phyloP scores from a whole-genome alignment of 768 basidiomycete species.

The Lentinula aciculospora region DNA sequence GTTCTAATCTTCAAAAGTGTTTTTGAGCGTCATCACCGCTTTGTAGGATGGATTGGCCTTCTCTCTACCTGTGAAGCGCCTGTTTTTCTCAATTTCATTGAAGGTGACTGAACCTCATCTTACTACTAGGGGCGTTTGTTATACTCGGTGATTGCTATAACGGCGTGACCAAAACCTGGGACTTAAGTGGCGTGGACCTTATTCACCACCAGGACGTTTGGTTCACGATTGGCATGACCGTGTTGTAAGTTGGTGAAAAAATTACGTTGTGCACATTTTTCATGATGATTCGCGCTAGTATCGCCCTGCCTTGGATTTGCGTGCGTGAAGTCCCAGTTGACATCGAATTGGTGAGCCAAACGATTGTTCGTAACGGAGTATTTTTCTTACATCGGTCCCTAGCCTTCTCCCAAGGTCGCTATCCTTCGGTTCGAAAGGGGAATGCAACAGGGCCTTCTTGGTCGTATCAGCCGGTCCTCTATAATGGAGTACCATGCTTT shows the following conservation, averaged over 20 bases:
- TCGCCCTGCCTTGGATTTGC: slow-evolving; percentile 71
- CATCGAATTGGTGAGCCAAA: slow-evolving; percentile 61
- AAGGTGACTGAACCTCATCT: neutral
- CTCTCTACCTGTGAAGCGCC: slow-evolving; percentile 35
- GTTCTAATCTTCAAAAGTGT: slow-evolving; percentile 34
- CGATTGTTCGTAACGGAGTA: neutral
- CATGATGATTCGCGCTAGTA: slow-evolving; percentile 29
- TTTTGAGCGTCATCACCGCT: slow-evolving; percentile 77
- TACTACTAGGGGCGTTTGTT: slow-evolving; percentile 50
- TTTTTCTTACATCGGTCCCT: neutral
- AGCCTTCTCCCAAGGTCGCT: slow-evolving; percentile 79
- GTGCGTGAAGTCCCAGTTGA: slow-evolving; percentile 69
- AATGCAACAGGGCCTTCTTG: slow-evolving; percentile 79
- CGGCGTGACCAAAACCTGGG: slow-evolving; percentile 48
- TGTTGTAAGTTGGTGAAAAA: slow-evolving; percentile 43
- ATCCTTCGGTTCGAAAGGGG: slow-evolving; percentile 75
- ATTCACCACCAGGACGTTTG: slow-evolving; percentile 72
- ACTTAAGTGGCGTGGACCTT: slow-evolving; percentile 45
- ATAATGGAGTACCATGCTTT: slow-evolving; percentile 83
- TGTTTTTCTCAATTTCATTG: neutral
- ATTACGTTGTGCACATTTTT: neutral
- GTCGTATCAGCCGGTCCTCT: slow-evolving; percentile 65
- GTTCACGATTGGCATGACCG: slow-evolving; percentile 69
- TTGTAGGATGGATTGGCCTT: slow-evolving; percentile 69
- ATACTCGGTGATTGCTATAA: slow-evolving; percentile 64